Evolutionary conservation across 176 grass and related monocot genomes (phyloP).

Genomic region (maize (Zea mays)): DNA sequence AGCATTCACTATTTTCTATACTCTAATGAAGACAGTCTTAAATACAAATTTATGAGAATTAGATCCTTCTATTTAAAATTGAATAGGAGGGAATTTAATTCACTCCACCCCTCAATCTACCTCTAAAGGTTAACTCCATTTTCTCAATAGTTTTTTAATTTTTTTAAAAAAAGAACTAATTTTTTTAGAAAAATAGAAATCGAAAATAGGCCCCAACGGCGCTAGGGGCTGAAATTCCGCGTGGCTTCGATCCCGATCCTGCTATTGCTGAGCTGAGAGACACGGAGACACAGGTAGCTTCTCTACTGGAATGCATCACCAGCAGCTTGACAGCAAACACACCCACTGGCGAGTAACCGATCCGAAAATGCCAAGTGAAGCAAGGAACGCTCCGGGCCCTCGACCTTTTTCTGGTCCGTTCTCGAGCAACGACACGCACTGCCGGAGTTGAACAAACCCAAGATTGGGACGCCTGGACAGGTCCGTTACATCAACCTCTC

Average conservation of each 20-base stretch:
- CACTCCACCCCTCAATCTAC: too few species aligned
- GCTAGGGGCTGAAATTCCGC: neutral
- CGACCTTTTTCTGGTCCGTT: neutral
- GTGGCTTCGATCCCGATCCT: neutral
- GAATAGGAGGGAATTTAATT: too few species aligned
- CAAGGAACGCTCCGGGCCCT: neutral
- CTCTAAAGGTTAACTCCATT: too few species aligned
- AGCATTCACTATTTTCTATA: too few species aligned
- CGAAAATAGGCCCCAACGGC: too few species aligned
- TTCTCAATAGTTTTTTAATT: too few species aligned
- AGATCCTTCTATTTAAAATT: too few species aligned
- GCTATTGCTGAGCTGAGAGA: neutral
- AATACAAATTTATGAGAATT: too few species aligned
- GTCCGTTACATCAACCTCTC: neutral
- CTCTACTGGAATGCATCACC: neutral
- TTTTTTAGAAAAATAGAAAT: too few species aligned
- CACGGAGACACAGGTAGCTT: too few species aligned
- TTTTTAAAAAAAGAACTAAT: too few species aligned
- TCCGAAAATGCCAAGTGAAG: neutral
- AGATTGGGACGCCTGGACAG: slow-evolving; percentile 26
- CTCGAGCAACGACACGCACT: neutral
- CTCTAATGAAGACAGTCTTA: too few species aligned
- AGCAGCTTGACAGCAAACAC: neutral
- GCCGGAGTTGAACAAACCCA: slow-evolving; percentile 6
- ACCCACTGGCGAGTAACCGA: neutral